Base-by-base conservation (phyloP, 352 stramenopile species). In the Globisporangium splendens region DNA sequence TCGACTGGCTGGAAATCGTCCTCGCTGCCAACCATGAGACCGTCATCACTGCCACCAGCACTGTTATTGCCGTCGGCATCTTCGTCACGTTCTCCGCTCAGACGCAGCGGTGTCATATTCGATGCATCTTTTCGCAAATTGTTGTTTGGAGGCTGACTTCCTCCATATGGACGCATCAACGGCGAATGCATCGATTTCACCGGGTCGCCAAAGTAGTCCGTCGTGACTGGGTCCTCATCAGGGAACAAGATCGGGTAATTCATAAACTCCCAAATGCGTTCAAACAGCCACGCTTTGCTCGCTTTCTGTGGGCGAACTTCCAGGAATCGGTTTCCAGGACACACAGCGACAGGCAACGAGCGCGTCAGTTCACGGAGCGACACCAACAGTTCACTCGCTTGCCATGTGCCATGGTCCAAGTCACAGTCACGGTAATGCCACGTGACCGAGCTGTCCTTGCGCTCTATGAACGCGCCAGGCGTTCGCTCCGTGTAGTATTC, bases 361-460 rank as follows among this genome's bases (percentile, higher is more conserved):
- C 81, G 68, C 18, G 83, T 91, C 46, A 93, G 77, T 46, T 93
- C 83, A 2, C 83, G 81, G 17, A 93, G 55, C 0, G 83, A 88
- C 14, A 91, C 82, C 49, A 93, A 54, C 54, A 97, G 70, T 56
- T 97, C 89, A 57, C 89, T 96, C 3, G 89, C 89, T 77, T 97
- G 88, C 89, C 88, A 96, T 43, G 89, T 62, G 0, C 88, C 88
- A 53, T 95, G 87, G 53, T 96, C 84, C 28, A 89, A 65, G 66
- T 97, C 89, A 48, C 84, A 93, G 46, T 96, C 88, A 11, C 80
- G 78, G 63, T 97, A 97, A 64, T 97, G 88, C 89, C 89, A 97
- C 18, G 88, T 83, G 18, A 96, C 71, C 8, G 86, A 95, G 56
- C 79, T 90, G 43, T 91, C 83, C 31, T 95, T 95, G 10, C 74